phyloP scores from a whole-genome alignment of 2,329 filamentous ascomycete genomes.

The Rhytidhysteron rufulum region DNA sequence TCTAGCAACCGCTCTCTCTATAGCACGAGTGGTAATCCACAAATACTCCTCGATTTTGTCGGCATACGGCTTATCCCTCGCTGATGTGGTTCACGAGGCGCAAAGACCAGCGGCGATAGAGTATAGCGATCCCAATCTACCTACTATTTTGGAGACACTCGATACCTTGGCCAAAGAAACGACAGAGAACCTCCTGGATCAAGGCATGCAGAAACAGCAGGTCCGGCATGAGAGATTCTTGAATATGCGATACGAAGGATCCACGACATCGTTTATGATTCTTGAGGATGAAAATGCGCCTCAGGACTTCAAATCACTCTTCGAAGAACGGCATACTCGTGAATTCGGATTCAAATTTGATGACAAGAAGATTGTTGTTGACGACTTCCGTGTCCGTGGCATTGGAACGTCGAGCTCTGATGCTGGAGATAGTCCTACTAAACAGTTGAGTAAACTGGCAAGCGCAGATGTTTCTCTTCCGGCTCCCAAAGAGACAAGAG shows the following conservation, averaged over 20 bases:
- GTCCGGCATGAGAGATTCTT: conserved; percentile 89
- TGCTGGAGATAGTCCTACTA: conserved; percentile 71
- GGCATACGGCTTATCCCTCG: conserved; percentile 88
- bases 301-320: conserved; percentile 81
- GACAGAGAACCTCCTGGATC: conserved; percentile 61
- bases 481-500: conserved; percentile 51
- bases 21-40: conserved; percentile 80
- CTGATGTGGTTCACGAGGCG: conserved; percentile 86
- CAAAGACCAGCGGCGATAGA: conserved; percentile 69
- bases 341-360: conserved; percentile 89
- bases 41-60: conserved; percentile 85
- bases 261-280: conserved; percentile 88
- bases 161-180: conserved; percentile 69
- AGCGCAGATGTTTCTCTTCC: conserved; percentile 63
- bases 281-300: conserved; percentile 62
- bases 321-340: conserved; percentile 81
- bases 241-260: conserved; percentile 88
- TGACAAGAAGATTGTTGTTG: conserved; percentile 82
- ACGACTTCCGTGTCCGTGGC: conserved; percentile 82
- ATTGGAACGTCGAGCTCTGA: conserved; percentile 89
- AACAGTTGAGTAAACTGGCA: conserved; percentile 88
- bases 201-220: conserved; percentile 72
- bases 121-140: conserved; percentile 57
- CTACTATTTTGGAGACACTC: conserved; percentile 56
- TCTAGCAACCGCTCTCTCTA: conserved; percentile 79